Base-by-base conservation (phyloP, 164 flowering plant species). In the Vitis cinerea region DNA sequence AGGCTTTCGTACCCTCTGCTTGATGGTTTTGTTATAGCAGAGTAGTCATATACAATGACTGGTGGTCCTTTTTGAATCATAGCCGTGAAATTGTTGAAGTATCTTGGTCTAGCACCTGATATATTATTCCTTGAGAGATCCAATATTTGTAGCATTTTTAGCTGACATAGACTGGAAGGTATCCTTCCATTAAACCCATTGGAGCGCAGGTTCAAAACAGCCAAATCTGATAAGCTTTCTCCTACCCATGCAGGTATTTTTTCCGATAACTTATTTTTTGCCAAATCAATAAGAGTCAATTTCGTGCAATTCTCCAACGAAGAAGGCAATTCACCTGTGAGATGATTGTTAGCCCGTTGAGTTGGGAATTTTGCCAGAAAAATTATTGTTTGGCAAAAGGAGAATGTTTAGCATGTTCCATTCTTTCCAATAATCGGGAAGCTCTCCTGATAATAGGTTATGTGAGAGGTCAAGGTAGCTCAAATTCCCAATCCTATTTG, bases 181-280 rank as follows among this genome's bases (percentile, higher is more conserved):
- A 77, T 55, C 1, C 6, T 13, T 0, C 77, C 71, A 23, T 44
- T 3, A 14, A 77, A 66, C 9, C 56, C 47, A 55, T 77, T 77
- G 8, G 64, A 61, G 0, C 68, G 71, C 1, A 77, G 77, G 6
- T 1, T n/a, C 3, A 70, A 64, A n/a, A 73, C 8, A 17, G 0
- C 4, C 17, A 78, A 10, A 2, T 1, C 0, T 6, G 51, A 27
- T 3, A 75, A 16, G 9, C 54, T 59, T 9, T 60, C 50, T 17
- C 80, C 81, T 2, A 78, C 63, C 80, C 79, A 75, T 8, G 29
- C 3, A 1, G 80, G 83, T 30, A 81, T 48, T 0, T 50, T 69
- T 55, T 88, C 84, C 8, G 74, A 27, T 0, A 86, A 72, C 9
- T 15, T 16, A 66, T 86, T 84, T 4, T 57, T 76, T 1, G 79